These are phyloP conservation scores for Endocarpon pusillum DNA, from an alignment of 495 filamentous ascomycete genomes.

Conservation along the genomic window DNA sequence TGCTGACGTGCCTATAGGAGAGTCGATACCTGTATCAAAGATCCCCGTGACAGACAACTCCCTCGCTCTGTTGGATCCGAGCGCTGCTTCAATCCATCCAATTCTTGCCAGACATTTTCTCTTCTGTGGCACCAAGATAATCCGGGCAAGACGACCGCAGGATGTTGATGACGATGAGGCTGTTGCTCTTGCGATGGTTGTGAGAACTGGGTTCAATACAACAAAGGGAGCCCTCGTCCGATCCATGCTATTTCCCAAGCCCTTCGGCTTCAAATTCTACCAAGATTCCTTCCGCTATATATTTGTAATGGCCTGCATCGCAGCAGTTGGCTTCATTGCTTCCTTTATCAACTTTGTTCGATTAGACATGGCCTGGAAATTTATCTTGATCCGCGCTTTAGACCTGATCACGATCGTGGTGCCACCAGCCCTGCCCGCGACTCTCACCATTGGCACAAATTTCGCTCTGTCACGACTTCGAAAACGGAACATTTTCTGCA, in stretches of 20 bases:
- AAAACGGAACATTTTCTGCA: slow-evolving; percentile 84
- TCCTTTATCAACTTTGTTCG: slow-evolving; percentile 88
- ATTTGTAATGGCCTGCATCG: slow-evolving; percentile 87
- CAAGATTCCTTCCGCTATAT: slow-evolving; percentile 96
- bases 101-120: slow-evolving; percentile 75
- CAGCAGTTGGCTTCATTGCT: slow-evolving; percentile 68
- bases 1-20: slow-evolving; percentile 36
- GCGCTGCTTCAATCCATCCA: slow-evolving; percentile 59
- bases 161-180: slow-evolving; percentile 75
- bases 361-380: slow-evolving; percentile 64
- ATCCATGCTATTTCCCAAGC: slow-evolving; percentile 97
- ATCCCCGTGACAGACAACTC: slow-evolving; percentile 69
- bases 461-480: slow-evolving; percentile 82
- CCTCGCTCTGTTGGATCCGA: slow-evolving; percentile 53
- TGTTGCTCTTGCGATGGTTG: slow-evolving; percentile 78
- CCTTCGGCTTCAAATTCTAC: slow-evolving; percentile 96
- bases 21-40: slow-evolving; percentile 95
- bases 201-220: slow-evolving; percentile 89
- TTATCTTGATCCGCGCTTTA: slow-evolving; percentile 80
- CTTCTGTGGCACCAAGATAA: slow-evolving; percentile 89
- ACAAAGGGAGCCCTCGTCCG: slow-evolving; percentile 92
- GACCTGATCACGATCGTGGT: slow-evolving; percentile 98
- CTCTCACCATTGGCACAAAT: slow-evolving; percentile 87
- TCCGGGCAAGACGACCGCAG: slow-evolving; percentile 75
- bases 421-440: slow-evolving; percentile 91